These are phyloP conservation scores for Falciphora oryzae DNA, from an alignment of 2,329 filamentous ascomycete species.

Conservation along the genomic window DNA sequence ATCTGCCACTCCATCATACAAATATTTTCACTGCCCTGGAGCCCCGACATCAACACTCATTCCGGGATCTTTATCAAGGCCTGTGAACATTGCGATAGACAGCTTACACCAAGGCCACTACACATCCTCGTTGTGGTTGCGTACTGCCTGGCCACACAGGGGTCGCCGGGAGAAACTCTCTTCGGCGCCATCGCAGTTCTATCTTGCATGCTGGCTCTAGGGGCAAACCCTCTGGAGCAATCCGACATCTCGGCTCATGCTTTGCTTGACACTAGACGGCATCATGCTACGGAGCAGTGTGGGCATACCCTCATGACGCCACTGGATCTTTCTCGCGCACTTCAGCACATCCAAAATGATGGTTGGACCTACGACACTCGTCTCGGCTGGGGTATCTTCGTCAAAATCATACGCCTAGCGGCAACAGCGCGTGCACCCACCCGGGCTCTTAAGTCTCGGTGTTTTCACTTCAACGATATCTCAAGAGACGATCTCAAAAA, in stretches of 20 bases:
- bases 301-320: not conserved
- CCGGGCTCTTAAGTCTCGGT: no score
- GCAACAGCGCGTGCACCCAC: no score
- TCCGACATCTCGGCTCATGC: no score
- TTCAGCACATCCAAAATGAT: not conserved
- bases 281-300: slow-evolving; percentile 3
- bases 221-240: not conserved
- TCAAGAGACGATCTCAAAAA: not conserved
- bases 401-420: no score
- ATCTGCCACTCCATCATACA: slow-evolving; percentile 11
- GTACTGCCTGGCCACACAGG: slow-evolving; percentile 6
- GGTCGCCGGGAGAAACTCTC: slow-evolving; percentile 8
- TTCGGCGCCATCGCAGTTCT: slow-evolving; percentile 10
- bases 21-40: slow-evolving; percentile 7
- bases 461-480: no score
- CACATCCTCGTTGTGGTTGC: slow-evolving; percentile 6
- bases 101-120: not conserved
- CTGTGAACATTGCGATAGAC: not conserved
- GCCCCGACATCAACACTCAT: not conserved
- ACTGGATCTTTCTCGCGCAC: not conserved
- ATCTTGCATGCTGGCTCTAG: slow-evolving; percentile 2
- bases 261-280: no score
- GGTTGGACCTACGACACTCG: slow-evolving; percentile 2
- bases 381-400: slow-evolving; percentile 5
- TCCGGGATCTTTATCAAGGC: slow-evolving; percentile 8